A percentile compares a stretch with the other conserved stretches of the same genome.
phyloP scores from a whole-genome alignment of 2,329 filamentous ascomycete species.

The Aspergillus japonicus region DNA sequence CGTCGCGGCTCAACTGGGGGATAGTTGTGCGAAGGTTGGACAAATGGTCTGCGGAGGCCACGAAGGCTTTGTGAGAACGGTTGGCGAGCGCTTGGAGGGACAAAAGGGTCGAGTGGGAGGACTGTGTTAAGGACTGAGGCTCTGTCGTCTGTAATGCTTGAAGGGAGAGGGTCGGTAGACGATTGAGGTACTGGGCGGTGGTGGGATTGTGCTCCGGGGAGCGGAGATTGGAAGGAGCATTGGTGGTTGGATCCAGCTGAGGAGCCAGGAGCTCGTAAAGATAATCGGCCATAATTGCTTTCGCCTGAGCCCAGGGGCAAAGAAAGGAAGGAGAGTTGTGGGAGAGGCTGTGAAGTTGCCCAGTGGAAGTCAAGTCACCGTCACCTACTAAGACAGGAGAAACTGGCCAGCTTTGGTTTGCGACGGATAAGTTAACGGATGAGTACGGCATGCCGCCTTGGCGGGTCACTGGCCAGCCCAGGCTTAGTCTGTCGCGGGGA shows the following conservation, averaged over 20 bases:
- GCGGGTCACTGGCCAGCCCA: not conserved
- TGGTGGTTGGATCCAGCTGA: conserved; percentile 51
- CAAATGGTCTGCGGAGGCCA: conserved; percentile 75
- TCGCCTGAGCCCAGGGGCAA: not conserved
- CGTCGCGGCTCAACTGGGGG: conserved; percentile 66
- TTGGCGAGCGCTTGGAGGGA: conserved; percentile 86
- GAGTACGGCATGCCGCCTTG: not conserved
- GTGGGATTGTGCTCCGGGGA: conserved; percentile 28
- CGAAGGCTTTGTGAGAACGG: conserved; percentile 80
- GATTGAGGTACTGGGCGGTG: conserved; percentile 66
- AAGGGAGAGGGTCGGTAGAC: conserved; percentile 74
- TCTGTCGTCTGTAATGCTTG: conserved; percentile 71
- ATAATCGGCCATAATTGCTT: conserved; percentile 62
- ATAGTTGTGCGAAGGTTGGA: conserved; percentile 69
- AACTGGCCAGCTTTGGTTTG: not conserved
- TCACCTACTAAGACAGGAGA: not conserved
- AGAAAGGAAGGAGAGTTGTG: not conserved
- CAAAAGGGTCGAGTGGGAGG: conserved; percentile 75
- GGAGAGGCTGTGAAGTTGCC: not conserved
- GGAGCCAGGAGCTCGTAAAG: conserved; percentile 71
- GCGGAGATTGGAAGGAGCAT: conserved; percentile 18
- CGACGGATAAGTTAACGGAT: not conserved
- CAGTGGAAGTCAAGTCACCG: too few relatives aligned
- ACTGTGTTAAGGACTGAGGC: conserved; percentile 74
- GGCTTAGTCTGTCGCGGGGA: too few relatives aligned